Evolutionary conservation across 164 flowering plant species (phyloP).

Genomic region (Macadamia tetraphylla): DNA sequence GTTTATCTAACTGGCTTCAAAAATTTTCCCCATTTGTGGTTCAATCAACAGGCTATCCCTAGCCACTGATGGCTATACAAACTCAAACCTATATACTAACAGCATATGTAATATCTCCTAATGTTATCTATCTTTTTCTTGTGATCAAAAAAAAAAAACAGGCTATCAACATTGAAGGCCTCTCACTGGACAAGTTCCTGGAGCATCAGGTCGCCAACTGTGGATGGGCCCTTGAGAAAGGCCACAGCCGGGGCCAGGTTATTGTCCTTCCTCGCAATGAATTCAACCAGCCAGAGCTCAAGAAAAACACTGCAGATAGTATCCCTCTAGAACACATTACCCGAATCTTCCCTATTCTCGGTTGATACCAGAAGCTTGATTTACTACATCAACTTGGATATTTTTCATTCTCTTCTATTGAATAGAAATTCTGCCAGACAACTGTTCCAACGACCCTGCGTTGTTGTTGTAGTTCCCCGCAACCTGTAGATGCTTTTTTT

Average conservation of each 20-base stretch:
- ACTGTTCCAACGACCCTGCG: no score
- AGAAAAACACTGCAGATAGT: conserved; percentile 61
- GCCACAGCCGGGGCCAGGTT: conserved; percentile 59
- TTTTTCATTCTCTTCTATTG: no score
- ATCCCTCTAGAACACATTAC: conserved; percentile 75
- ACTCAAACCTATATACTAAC: no score
- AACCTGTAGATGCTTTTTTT: no score
- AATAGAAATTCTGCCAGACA: no score
- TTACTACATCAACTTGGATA: no score
- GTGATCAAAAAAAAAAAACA: no score
- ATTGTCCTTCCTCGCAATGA: conserved; percentile 65
- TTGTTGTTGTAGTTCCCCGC: no score
- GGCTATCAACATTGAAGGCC: conserved; percentile 83
- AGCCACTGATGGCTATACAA: no score
- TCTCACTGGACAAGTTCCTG: conserved; percentile 81
- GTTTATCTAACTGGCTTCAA: no score
- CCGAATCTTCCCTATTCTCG: conserved; percentile 83
- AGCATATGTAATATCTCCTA: no score
- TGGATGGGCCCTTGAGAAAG: conserved; percentile 77
- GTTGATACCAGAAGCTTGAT: conserved; percentile 17
- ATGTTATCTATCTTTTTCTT: no score
- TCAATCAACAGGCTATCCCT: conserved; percentile 26
- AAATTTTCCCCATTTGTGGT: not conserved
- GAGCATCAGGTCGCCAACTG: conserved; percentile 73
- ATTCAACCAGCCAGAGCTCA: conserved; percentile 86